Conservation (phyloP, 2,329 filamentous ascomycete genomes). For the Tolypocladium guangdongense region DNA sequence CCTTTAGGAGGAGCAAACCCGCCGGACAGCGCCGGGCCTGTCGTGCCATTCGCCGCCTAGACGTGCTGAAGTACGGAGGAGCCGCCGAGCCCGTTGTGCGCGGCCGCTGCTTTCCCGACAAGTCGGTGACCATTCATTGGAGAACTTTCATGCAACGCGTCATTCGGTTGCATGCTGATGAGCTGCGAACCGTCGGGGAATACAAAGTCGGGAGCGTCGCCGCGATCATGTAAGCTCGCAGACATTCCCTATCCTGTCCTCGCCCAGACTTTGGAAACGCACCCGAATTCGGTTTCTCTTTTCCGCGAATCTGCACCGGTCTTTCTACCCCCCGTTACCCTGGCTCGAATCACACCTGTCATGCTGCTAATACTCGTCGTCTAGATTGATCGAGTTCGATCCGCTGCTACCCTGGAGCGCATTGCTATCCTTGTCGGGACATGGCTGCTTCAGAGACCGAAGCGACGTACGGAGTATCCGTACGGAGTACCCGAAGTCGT, state of each 20-base stretch:
- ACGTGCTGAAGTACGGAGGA: background rate
- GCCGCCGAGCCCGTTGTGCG: background rate
- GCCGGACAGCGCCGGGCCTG: background rate
- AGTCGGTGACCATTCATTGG: background rate
- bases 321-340: background rate
- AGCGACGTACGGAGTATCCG: no score
- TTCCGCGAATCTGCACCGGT: background rate
- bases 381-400: background rate
- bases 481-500: no score
- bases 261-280: background rate
- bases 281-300: background rate
- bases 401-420: background rate
- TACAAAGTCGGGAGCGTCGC: background rate
- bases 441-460: background rate
- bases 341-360: background rate
- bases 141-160: background rate
- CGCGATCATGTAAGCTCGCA: background rate
- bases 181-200: background rate
- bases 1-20: background rate
- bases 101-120: background rate
- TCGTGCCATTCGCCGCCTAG: background rate
- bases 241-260: background rate
- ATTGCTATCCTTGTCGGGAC: background rate
- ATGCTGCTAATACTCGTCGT: no score
- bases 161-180: background rate